Base-by-base conservation (phyloP, 2,329 filamentous ascomycete genomes). In the Annulohypoxylon truncatum region DNA sequence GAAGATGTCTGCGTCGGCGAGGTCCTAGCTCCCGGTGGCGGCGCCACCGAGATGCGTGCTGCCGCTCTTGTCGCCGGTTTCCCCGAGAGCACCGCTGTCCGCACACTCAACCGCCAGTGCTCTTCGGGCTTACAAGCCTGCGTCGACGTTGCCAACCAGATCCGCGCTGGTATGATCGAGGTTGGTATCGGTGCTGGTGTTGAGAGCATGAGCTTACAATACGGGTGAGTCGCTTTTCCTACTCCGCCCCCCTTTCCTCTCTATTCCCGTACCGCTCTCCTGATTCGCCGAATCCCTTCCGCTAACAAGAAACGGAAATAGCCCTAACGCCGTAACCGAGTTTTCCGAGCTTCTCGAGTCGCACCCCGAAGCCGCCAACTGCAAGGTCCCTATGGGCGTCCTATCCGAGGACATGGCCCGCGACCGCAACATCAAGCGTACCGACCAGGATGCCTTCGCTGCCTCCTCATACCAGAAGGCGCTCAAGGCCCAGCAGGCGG, bases 311-410 rank as follows among this genome's bases (percentile, higher is more conserved):
- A 15, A 44, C 57, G 47, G 13, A 12, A 40, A 59, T 72, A 92
- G 90, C 31, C 94, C 95, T 22, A 85, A 84, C 46, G 96, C 96
- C 67, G 95, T 98, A 13, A 88, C 90, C 67, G 96, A 98, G 81
- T 97, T 98, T 86, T 96, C 92, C 28, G 93, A 97, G 52, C 87
- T 93, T 56, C 89, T 98, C 69, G 92, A 97, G 77, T 87, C 84
- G 74, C 87, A 95, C 84, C 86, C 89, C 70, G 91, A 96, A 77
- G 87, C 94, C 22, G 92, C 92, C 75, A 96, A 97, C 87, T 99
- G 96, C 89, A 97, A 97, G 83, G 95, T 98, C 2, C 90, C 94
- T 78, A 98, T 98, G 96, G 95, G 95, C 74, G 87, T 94, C 9
- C 85, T 98, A 52, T 97, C 93, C 26, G 96, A 99, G 82, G 81